These are phyloP conservation scores for Prillingera fragicola DNA, from an alignment of 1,284 basidiomycete genomes.

Conservation along the genomic window DNA sequence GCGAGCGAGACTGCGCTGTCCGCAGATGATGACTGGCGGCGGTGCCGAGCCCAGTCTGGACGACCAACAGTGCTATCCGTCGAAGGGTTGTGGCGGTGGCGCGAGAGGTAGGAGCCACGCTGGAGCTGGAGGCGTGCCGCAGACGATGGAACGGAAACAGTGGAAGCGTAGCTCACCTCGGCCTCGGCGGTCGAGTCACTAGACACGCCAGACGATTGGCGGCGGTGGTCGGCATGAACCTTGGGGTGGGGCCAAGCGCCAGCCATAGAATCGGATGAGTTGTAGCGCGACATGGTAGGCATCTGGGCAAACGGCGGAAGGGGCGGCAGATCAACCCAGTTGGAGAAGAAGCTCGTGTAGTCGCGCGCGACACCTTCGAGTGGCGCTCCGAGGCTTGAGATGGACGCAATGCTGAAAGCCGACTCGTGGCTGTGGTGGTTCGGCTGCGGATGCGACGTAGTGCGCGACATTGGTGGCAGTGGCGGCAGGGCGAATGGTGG, in stretches of 20 bases:
- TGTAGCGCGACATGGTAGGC: conserved; percentile 52
- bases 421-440: conserved; percentile 54
- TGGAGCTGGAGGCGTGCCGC: conserved; percentile 27
- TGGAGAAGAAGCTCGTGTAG: conserved; percentile 60
- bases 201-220: conserved; percentile 53
- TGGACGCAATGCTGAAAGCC: conserved; percentile 67
- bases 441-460: background rate
- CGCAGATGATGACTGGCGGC: conserved; percentile 54
- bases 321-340: background rate
- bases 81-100: conserved; percentile 49
- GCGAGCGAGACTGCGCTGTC: conserved; percentile 61
- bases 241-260: no score
- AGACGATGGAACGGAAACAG: no score
- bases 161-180: no score
- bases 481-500: conserved; percentile 10
- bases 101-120: conserved; percentile 28
- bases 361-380: conserved; percentile 64
- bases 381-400: conserved; percentile 70
- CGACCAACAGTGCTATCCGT: conserved; percentile 57
- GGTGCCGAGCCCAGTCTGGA: conserved; percentile 59
- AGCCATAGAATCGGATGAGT: no score
- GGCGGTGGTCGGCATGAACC: conserved; percentile 19
- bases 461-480: background rate
- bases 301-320: conserved; percentile 20
- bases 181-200: conserved; percentile 47